Percentiles rank a stretch among this genome's conserved stretches.
Conservation (phyloP, 139 green algal genomes). For the Raphidocelis subcapitata region DNA sequence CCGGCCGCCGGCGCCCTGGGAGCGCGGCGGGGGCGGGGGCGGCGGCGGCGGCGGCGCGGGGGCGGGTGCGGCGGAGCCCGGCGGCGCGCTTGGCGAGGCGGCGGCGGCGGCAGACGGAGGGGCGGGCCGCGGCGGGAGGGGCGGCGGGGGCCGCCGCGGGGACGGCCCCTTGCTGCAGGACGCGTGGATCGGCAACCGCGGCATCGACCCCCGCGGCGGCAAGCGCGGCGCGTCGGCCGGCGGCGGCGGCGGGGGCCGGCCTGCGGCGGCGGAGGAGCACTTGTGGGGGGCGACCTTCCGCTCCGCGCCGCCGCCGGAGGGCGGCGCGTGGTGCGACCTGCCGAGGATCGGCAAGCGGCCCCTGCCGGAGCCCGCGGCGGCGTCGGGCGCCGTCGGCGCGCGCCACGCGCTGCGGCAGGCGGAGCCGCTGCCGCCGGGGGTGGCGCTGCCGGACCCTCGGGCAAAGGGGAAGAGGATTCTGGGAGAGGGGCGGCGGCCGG, state of each 20-base stretch:
- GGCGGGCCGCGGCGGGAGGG: too few species aligned
- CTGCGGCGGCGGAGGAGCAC: background rate
- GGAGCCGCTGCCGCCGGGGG: background rate
- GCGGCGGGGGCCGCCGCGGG: too few species aligned
- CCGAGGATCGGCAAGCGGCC: constrained; percentile 18
- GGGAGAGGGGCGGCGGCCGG: too few species aligned
- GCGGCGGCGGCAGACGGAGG: constrained; percentile 1
- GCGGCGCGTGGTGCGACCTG: constrained; percentile 20
- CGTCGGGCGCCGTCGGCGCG: background rate
- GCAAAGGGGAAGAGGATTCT: too few species aligned
- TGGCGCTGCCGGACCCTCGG: too few species aligned
- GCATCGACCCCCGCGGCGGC: too few species aligned
- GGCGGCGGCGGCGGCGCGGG: background rate
- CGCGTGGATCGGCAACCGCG: too few species aligned
- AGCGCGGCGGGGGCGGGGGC: background rate
- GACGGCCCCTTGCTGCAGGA: too few species aligned
- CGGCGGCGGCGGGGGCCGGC: background rate
- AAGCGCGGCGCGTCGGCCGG: too few species aligned
- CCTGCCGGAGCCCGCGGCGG: background rate
- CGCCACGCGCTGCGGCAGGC: constrained; percentile 7
- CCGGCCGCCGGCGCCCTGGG: background rate
- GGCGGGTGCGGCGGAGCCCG: constrained; percentile 3
- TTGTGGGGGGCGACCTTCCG: constrained; percentile 23
- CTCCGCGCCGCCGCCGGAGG: background rate
- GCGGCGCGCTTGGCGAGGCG: too few species aligned